Conservation (phyloP, 306 rosid species). For the Cicer yamashitae region DNA sequence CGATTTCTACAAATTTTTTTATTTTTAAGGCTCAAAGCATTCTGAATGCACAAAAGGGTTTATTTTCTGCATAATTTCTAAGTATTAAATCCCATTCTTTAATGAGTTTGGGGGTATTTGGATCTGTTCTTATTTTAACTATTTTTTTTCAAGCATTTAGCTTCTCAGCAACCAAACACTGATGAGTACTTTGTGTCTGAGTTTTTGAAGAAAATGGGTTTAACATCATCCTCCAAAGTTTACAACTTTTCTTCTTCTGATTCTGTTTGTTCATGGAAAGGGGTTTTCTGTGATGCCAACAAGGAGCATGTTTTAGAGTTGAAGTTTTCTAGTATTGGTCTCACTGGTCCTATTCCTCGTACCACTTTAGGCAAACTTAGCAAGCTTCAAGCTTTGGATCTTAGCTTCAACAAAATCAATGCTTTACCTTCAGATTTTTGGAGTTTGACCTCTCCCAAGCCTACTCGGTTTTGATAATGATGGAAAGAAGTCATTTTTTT, state of each 20-base stretch:
- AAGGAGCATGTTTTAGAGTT: slow-evolving; percentile 58
- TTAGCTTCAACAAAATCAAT: slow-evolving; percentile 82
- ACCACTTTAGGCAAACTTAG: slow-evolving; percentile 81
- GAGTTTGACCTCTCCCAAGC: slow-evolving; percentile 77
- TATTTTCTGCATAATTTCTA: slow-evolving; percentile 32
- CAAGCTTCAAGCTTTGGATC: slow-evolving; percentile 77
- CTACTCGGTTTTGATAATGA: no score
- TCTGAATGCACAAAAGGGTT: slow-evolving; percentile 44
- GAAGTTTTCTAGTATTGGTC: slow-evolving; percentile 61
- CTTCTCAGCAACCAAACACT: slow-evolving; percentile 81
- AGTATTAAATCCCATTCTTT: slow-evolving; percentile 10
- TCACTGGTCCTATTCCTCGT: slow-evolving; percentile 80
- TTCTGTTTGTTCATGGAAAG: slow-evolving; percentile 81
- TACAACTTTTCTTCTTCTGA: slow-evolving; percentile 65
- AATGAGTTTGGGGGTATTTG: slow-evolving; percentile 76
- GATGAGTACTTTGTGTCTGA: slow-evolving; percentile 78
- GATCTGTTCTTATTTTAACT: slow-evolving; percentile 67
- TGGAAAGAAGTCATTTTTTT: no score
- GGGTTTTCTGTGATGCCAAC: slow-evolving; percentile 69
- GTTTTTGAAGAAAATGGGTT: slow-evolving; percentile 66
- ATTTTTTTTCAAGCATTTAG: slow-evolving; percentile 67
- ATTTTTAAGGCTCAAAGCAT: no score
- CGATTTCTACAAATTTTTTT: no score
- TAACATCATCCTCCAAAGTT: slow-evolving; percentile 47
- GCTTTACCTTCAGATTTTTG: slow-evolving; percentile 86